Percentiles rank a stretch among this genome's conserved stretches.
Evolutionary conservation across 2,329 filamentous ascomycete species (phyloP).

Genomic region (Colletotrichum sp.): DNA sequence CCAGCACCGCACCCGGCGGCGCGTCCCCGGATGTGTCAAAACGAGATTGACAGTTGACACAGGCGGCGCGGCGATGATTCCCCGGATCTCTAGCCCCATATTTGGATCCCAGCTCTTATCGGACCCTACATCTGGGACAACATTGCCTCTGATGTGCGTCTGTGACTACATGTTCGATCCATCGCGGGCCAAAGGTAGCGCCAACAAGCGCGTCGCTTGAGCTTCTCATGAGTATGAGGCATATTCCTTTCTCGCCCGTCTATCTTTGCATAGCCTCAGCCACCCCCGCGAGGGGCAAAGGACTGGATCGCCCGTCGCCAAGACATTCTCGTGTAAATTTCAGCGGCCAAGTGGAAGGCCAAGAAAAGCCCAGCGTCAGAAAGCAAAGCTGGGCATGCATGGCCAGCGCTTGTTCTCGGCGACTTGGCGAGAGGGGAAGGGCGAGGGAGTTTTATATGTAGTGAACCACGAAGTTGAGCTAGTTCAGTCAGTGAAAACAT

Average conservation of each 20-base stretch:
- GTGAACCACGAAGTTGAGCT: not conserved
- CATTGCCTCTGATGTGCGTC: not conserved
- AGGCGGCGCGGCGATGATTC: conserved; percentile 5
- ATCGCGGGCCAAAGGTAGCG: not conserved
- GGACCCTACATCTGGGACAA: not conserved
- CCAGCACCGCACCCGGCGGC: not conserved
- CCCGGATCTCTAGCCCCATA: conserved; percentile 6
- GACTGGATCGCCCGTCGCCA: not conserved
- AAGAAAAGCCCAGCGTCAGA: conserved; percentile 15
- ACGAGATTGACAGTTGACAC: not conserved
- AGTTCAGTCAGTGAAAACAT: not conserved
- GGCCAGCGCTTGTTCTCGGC: conserved; percentile 10
- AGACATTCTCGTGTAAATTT: not conserved
- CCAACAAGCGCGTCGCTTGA: not conserved
- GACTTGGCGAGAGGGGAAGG: conserved; percentile 17
- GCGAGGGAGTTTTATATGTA: not conserved
- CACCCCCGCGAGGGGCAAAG: not conserved
- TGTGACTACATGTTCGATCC: not conserved
- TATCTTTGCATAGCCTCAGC: not conserved
- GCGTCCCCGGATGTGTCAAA: not conserved
- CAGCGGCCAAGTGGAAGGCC: conserved; percentile 4
- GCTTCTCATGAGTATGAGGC: not conserved
- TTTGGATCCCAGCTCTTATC: not conserved
- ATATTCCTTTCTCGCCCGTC: not conserved
- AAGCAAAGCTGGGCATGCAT: conserved; percentile 14